Evolutionary conservation across 305 asterid genomes (phyloP).

Genomic region (Euphrasia arctica): DNA sequence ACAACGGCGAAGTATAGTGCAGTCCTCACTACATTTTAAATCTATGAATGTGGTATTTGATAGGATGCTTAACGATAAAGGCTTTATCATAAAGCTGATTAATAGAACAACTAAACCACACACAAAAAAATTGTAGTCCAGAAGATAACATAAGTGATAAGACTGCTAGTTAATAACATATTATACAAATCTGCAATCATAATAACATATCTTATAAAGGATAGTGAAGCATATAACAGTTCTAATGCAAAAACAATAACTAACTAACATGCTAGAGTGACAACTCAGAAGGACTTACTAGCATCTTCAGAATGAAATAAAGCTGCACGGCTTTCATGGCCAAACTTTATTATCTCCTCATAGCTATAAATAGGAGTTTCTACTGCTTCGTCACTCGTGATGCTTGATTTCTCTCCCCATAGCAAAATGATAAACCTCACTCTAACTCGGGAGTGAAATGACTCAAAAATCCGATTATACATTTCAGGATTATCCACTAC

Average conservation of each 20-base stretch:
- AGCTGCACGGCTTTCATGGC: constrained; percentile 52
- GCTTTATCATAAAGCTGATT: not conserved
- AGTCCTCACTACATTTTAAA: not conserved
- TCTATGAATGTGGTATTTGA: not conserved
- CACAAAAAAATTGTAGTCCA: not conserved
- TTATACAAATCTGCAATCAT: not conserved
- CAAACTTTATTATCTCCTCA: constrained; percentile 71
- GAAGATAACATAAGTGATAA: not conserved
- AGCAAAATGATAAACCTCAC: constrained; percentile 68
- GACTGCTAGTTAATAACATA: constrained; percentile 1
- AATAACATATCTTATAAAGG: constrained; percentile 8
- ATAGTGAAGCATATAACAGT: not conserved
- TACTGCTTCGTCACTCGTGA: constrained; percentile 33
- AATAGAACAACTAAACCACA: not conserved
- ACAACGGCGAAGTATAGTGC: not conserved
- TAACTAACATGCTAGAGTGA: constrained; percentile 5
- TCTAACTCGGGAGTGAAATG: constrained; percentile 49
- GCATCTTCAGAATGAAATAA: constrained; percentile 64
- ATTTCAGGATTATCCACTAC: constrained; percentile 81
- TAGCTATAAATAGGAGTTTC: constrained; percentile 62
- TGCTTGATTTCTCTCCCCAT: constrained; percentile 87
- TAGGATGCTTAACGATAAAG: not conserved
- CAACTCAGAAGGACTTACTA: constrained; percentile 48
- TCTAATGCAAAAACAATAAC: not conserved
- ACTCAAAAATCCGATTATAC: constrained; percentile 51